Evolutionary conservation across 768 basidiomycete species (phyloP).

Genomic region (Mrakia gelida): DNA sequence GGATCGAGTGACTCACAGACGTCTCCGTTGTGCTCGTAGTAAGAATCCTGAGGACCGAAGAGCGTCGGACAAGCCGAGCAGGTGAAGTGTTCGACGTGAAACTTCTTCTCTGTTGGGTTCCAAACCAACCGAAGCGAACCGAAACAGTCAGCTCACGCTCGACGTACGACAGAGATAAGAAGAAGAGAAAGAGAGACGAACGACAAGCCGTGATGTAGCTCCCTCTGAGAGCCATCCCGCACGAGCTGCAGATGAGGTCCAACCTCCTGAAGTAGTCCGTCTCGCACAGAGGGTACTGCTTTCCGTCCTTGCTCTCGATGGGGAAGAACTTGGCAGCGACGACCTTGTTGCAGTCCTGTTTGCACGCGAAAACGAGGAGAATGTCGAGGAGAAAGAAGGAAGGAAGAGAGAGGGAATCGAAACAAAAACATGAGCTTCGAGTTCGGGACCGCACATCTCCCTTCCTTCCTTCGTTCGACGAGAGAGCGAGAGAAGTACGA

Average conservation of each 20-base stretch:
- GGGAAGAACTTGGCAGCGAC: slow-evolving; percentile 99
- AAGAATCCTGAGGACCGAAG: slow-evolving; percentile 96
- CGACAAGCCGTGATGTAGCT: slow-evolving; percentile 99
- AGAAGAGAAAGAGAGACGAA: slow-evolving; percentile 48
- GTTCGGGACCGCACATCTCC: background rate
- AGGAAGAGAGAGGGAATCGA: background rate
- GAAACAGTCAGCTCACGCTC: background rate
- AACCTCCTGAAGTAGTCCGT: slow-evolving; percentile 94
- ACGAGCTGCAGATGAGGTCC: slow-evolving; percentile 94
- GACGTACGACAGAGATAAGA: background rate
- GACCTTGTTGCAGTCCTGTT: slow-evolving; percentile 88
- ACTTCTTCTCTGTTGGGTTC: slow-evolving; percentile 77
- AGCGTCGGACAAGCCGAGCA: slow-evolving; percentile 93
- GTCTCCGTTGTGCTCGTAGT: slow-evolving; percentile 97
- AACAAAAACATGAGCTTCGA: slow-evolving; percentile 13
- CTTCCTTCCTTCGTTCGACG: background rate
- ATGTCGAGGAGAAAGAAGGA: background rate
- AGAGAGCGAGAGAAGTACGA: slow-evolving; percentile 40
- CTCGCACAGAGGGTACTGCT: slow-evolving; percentile 93
- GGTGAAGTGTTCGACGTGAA: slow-evolving; percentile 98
- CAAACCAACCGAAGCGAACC: background rate
- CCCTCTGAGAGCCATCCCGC: slow-evolving; percentile 85
- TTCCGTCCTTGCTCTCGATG: slow-evolving; percentile 63
- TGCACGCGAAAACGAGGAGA: background rate
- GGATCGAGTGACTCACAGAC: slow-evolving; percentile 54